Base-by-base conservation (phyloP, 768 basidiomycete species). In the Macrocybe gigantea region DNA sequence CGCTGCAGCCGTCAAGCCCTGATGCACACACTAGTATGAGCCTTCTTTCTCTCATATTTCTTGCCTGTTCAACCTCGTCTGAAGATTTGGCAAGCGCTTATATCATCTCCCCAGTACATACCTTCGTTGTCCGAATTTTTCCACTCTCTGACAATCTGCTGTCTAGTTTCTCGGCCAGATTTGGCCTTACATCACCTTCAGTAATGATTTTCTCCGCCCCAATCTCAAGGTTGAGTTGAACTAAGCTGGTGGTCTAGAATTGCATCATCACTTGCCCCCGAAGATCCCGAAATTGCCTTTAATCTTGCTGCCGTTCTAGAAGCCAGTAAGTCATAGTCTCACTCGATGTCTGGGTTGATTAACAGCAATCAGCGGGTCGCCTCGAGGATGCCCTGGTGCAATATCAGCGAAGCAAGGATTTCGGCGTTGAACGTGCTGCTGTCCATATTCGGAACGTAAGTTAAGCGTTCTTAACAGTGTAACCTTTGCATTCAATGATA, bases 271-370 rank as follows among this genome's bases (percentile, higher is more conserved):
- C 77, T 93, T 56, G 78, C 84, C 50, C 91, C 91, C 40, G 86
- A 90, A 64, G 91, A 93, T 72, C 83, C 87, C 63, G 91, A 93
- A 64, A 90, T 93, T 59, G 83, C 88, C 11, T 93, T 92, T 74
- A 93, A 93, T 70, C 78, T 91, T 49, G 91, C 87, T 44, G 91
- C 89, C 39, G 88, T 93, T 57, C 75, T 93, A 51, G 91, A 93
- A 82, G 90, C 91, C 48, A 80, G 91, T 89, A 56, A 57, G 83
- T 74, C 48, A 50, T 58, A 60, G 60, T 52, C 51, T 41, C 43
- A 40, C 40, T 49, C 7, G 40, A 64, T 44, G 31, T 32, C 41
- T 44, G 42, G 32, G 54, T 61, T 67, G 54, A 56, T 49, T 53
- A 44, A 52, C 41, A 39, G 53, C 55, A 51, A 48, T 56, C 65